A percentile compares a stretch with the other conserved stretches of the same genome.
These are phyloP conservation scores for Kewa caespitosa DNA, from an alignment of 179 eudicot species.

Conservation along the genomic window DNA sequence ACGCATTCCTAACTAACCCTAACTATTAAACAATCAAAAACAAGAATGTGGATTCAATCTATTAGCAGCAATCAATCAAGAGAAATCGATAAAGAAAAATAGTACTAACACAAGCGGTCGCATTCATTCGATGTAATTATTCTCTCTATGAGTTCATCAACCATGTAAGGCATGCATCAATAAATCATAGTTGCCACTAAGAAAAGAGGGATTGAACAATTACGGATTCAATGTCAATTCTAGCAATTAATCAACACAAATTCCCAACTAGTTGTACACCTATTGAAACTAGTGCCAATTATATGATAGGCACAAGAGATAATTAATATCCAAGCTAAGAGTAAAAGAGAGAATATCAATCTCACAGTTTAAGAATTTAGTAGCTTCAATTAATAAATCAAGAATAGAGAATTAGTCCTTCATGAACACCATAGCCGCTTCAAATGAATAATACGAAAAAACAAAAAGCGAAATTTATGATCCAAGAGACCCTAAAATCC, in stretches of 20 bases:
- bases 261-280: background rate
- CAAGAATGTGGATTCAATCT: background rate
- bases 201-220: background rate
- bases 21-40: constrained; percentile 5
- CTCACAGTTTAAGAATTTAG: background rate
- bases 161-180: background rate
- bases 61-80: background rate
- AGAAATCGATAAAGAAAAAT: background rate
- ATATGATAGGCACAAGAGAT: background rate
- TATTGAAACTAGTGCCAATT: background rate
- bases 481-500: too few relatives aligned
- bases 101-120: background rate
- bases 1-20: background rate
- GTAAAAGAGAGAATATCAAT: background rate
- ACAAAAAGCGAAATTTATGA: background rate
- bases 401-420: background rate
- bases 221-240: background rate
- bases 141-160: background rate
- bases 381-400: background rate
- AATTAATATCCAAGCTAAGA: background rate
- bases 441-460: background rate
- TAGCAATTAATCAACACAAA: background rate
- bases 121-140: too few relatives aligned
- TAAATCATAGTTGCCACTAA: background rate
- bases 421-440: background rate